phyloP scores from a whole-genome alignment of 768 basidiomycete species.

The Tricholomella constricta region DNA sequence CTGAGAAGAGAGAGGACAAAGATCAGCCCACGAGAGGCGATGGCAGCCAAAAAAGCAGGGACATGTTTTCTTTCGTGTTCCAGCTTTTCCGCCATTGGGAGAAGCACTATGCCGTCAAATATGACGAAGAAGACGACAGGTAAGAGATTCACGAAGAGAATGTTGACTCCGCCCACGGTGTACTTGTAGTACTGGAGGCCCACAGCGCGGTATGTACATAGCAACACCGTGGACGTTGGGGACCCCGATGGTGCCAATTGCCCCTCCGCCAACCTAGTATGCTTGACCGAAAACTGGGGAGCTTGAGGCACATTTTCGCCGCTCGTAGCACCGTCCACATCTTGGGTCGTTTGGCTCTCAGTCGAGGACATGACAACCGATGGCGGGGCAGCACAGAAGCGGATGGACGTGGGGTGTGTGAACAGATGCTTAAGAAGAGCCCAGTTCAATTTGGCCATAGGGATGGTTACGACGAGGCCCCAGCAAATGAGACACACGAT shows the following conservation, averaged over 20 bases:
- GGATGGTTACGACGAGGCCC: conserved; percentile 93
- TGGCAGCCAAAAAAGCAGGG: conserved; percentile 62
- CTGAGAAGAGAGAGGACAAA: conserved; percentile 84
- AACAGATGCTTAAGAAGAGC: conserved; percentile 85
- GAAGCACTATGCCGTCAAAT: conserved; percentile 84
- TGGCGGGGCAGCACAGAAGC: conserved; percentile 89
- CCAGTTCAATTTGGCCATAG: conserved; percentile 98
- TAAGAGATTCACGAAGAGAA: conserved; percentile 93
- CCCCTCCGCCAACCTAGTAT: conserved; percentile 77
- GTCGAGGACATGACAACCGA: conserved; percentile 56
- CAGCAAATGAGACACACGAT: conserved; percentile 89
- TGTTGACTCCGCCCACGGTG: conserved; percentile 97
- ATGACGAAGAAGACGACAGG: conserved; percentile 96
- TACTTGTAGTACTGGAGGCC: conserved; percentile 98
- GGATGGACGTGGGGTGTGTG: conserved; percentile 76
- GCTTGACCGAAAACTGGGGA: conserved; percentile 66
- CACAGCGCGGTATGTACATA: conserved; percentile 92
- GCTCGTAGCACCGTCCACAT: conserved; percentile 25
- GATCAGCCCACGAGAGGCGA: conserved; percentile 77
- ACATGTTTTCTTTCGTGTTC: conserved; percentile 56
- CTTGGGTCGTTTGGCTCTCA: conserved; percentile 23
- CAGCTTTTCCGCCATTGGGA: conserved; percentile 66
- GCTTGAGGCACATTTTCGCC: conserved; percentile 23
- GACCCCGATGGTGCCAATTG: conserved; percentile 85
- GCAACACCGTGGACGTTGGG: conserved; percentile 83